Percentiles rank a stretch among this genome's conserved stretches.
Evolutionary conservation across 225 moss, liverwort and hornwort species (phyloP).

Genomic region (Physcomitrellopsis africana): DNA sequence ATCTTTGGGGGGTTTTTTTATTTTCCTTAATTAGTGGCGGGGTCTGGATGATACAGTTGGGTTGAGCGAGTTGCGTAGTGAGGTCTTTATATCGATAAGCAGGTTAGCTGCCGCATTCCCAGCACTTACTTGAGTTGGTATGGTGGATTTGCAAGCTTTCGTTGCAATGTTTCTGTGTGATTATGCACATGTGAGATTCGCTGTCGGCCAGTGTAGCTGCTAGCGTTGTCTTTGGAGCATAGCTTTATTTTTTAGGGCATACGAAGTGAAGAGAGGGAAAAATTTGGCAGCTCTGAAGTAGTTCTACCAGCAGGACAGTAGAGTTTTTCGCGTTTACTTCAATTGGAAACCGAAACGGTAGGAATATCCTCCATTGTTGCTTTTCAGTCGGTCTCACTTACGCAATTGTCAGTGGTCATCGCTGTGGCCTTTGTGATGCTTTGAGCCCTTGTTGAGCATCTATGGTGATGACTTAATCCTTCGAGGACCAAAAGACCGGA

Average conservation of each 20-base stretch:
- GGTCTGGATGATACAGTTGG: neutral
- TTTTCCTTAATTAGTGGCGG: neutral
- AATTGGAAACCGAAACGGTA: neutral
- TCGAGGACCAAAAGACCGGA: too few species aligned
- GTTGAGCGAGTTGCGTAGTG: slow-evolving; percentile 40
- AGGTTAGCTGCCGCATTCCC: slow-evolving; percentile 30
- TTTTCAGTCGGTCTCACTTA: slow-evolving; percentile 3
- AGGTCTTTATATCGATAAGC: slow-evolving; percentile 17
- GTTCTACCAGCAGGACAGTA: neutral
- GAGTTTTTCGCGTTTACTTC: neutral
- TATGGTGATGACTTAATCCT: too few species aligned
- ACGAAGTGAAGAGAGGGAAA: neutral
- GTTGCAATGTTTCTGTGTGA: neutral
- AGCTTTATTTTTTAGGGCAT: neutral
- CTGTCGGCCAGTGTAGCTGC: neutral
- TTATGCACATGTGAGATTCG: neutral
- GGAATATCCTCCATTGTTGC: neutral
- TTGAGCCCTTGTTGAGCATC: too few species aligned
- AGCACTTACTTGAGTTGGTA: neutral
- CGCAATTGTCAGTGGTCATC: neutral
- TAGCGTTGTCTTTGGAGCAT: slow-evolving; percentile 16
- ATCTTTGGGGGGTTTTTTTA: neutral
- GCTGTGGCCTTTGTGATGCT: too few species aligned
- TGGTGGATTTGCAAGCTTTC: neutral
- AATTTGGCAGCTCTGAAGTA: neutral